Evolutionary conservation across 805 yeast genomes (phyloP), one percentile per base, ranked within the genome.

Genomic region (Cyberlindnera mississippiensis): DNA sequence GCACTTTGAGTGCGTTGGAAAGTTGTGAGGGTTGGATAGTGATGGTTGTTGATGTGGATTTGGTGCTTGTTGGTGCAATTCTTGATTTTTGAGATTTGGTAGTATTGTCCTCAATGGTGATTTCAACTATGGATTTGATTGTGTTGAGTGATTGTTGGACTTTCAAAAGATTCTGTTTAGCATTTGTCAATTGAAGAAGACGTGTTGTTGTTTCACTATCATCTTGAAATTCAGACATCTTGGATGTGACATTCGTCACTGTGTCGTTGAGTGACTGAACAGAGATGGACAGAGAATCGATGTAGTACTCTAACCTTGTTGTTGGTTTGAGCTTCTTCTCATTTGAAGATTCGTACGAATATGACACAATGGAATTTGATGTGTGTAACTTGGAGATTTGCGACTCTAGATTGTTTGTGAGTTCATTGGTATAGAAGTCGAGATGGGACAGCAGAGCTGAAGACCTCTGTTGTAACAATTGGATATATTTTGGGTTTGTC

Each of bases 221-320:
- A 47, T 48, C 40, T 62, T 14, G 44, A 37, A 19, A 68, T 37
- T 42, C 64, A 52, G 17, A 60, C 60, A 19, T 69, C 61, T 32
- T 42, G 12, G 19, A 59, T 0, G 44, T 24, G 3, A 52, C 42
- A 4, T 56, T 56, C 0, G 46, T 44, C 16, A 80, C 54, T 42
- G 79, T 81, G 6, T 69, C 66, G 35, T 76, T 73, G 30, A 83
- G 57, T 3, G 85, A 68, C 33, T 73, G 68, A 18, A 82, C 74
- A 0, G 87, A 73, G 39, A 78, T 74, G 13, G 75, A 70, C 35
- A 83, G 60, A 1, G 81, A 74, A 33, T 80, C 83, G 33, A 80
- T 63, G 55, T 82, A 82, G 58, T 82, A 82, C 49, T 82, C 84
- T 35, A 84, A 61, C 45, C 86, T 68, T 9, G 84, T 74, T 1